A percentile compares a stretch with the other conserved stretches of the same genome.
These are phyloP conservation scores for Arthrinium puccinioides DNA, from an alignment of 2,329 filamentous ascomycete genomes.

Conservation along the genomic window DNA sequence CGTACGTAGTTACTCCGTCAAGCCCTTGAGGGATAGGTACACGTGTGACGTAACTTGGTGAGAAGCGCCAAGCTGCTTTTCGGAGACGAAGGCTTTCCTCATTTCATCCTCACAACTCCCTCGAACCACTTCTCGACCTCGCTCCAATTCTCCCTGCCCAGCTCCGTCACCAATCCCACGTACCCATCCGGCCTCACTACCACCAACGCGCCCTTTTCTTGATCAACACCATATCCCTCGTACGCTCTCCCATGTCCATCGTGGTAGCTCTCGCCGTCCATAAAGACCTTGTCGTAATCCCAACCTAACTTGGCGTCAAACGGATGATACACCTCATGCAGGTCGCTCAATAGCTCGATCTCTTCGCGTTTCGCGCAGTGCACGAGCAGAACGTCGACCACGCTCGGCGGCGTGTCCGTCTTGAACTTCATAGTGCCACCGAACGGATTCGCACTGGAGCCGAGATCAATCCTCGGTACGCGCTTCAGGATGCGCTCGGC, in stretches of 20 bases:
- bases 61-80: background rate
- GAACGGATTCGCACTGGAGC: conserved; percentile 11
- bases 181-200: conserved; percentile 63
- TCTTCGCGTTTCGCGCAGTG: conserved; percentile 45
- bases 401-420: conserved; percentile 29
- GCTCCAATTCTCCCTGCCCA: conserved; percentile 23
- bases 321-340: conserved; percentile 41
- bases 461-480: conserved; percentile 19
- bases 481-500: conserved; percentile 32
- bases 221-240: conserved; percentile 50
- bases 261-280: conserved; percentile 46
- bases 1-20: no score
- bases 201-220: conserved; percentile 47
- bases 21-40: no score
- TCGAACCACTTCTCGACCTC: conserved; percentile 15
- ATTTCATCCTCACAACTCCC: conserved; percentile 7
- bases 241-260: conserved; percentile 45
- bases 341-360: conserved; percentile 39
- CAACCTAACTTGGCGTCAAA: conserved; percentile 40
- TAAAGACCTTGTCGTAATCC: conserved; percentile 50
- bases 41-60: no score
- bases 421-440: conserved; percentile 9
- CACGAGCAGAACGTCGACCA: conserved; percentile 55
- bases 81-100: no score
- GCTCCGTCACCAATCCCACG: conserved; percentile 33